Conservation (phyloP, 2,329 filamentous ascomycete genomes). For the Aspergillus fumigatiaffinis region DNA sequence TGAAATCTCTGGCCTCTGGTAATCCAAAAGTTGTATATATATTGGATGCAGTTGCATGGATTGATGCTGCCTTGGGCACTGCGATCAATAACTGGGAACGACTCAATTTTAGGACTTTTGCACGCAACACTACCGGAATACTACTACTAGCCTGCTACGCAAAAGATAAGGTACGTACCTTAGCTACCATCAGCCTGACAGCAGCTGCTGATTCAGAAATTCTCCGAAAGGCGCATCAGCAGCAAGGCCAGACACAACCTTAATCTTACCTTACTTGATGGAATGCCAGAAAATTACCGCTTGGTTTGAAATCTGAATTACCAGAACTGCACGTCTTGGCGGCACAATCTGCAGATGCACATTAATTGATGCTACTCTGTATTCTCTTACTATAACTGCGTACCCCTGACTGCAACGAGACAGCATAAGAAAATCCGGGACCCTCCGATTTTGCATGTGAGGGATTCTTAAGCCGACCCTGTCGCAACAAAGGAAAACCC, state of each 20-base stretch:
- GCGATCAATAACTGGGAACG: background rate
- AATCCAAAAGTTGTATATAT: background rate
- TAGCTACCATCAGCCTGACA: background rate
- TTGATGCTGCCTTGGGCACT: background rate
- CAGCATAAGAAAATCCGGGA: background rate
- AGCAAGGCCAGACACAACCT: constrained; percentile 3
- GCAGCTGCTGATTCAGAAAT: constrained; percentile 6
- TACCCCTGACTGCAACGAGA: background rate
- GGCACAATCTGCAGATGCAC: background rate
- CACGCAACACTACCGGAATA: background rate
- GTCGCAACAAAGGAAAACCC: background rate
- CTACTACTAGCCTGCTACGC: background rate
- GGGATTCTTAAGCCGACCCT: background rate
- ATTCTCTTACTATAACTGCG: background rate
- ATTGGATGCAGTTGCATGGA: background rate
- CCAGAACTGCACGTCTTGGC: background rate
- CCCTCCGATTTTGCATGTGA: background rate
- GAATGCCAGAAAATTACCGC: background rate
- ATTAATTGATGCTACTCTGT: background rate
- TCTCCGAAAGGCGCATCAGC: constrained; percentile 4
- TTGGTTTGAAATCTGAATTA: background rate
- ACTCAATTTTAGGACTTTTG: background rate
- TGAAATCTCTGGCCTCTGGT: background rate
- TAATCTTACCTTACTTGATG: background rate
- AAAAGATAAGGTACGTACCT: background rate